These are phyloP conservation scores for Plasmodium inui DNA, from an alignment of 169 alveolate species.

Conservation along the genomic window DNA sequence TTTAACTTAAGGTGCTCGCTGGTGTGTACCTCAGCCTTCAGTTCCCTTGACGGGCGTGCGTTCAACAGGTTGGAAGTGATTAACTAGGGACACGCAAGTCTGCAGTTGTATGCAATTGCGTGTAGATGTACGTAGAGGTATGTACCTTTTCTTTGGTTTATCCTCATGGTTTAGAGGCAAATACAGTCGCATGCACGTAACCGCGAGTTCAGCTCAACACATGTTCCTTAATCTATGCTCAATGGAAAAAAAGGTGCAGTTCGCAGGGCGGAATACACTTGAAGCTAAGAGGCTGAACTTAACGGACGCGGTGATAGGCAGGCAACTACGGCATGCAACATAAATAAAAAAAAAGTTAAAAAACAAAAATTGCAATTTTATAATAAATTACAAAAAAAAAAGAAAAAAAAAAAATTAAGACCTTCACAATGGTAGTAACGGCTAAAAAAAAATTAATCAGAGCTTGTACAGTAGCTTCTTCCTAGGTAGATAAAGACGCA, in stretches of 20 bases:
- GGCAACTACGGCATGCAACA: background rate
- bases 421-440: background rate
- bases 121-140: background rate
- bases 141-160: background rate
- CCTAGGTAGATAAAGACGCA: background rate
- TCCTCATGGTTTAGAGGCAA: background rate
- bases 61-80: background rate
- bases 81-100: background rate
- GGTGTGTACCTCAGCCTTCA: background rate
- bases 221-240: background rate
- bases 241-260: background rate
- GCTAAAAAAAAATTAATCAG: constrained; percentile 31
- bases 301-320: background rate
- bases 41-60: background rate
- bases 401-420: constrained; percentile 27
- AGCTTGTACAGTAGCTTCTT: background rate
- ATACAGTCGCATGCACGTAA: background rate
- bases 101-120: background rate
- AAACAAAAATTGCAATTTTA: constrained; percentile 32
- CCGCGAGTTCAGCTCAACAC: background rate
- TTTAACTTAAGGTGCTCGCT: background rate
- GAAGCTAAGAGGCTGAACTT: background rate
- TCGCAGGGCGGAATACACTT: background rate
- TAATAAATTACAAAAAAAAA: background rate
- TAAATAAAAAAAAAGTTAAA: constrained; percentile 15